Conservation (phyloP, 1,284 basidiomycete species). For the Rhodotorula sp. region DNA sequence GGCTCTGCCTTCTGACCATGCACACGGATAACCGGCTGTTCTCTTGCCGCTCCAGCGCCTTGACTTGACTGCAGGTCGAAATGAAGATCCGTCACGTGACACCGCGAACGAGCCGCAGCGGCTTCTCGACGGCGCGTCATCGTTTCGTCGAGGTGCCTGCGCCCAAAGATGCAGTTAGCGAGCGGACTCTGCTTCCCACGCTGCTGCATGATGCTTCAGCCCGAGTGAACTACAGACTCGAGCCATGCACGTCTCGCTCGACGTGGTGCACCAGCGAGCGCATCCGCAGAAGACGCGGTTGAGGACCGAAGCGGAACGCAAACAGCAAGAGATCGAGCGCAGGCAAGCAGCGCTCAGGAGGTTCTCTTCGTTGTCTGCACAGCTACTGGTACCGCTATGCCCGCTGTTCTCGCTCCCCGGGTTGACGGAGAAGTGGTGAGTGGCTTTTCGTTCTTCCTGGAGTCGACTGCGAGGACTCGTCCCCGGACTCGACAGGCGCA, state of each 20-base stretch:
- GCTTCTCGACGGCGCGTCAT: no score
- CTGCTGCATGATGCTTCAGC: neutral
- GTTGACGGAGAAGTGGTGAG: slow-evolving; percentile 17
- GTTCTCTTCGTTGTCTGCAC: slow-evolving; percentile 8
- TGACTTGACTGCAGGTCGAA: no score
- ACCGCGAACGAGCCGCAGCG: no score
- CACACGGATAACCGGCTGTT: no score
- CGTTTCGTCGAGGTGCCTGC: no score
- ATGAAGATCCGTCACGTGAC: no score
- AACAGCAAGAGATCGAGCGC: neutral
- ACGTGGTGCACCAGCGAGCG: neutral
- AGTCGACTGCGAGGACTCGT: neutral
- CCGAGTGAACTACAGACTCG: neutral
- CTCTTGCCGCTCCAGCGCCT: no score
- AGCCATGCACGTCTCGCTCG: slow-evolving; percentile 16
- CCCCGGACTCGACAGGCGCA: no score
- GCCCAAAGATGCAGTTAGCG: neutral
- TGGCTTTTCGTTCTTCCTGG: neutral
- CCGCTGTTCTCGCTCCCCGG: slow-evolving; percentile 15
- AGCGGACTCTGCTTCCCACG: neutral
- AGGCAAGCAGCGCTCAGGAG: neutral
- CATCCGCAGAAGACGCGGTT: neutral
- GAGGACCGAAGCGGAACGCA: slow-evolving; percentile 4
- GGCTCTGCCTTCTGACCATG: no score
- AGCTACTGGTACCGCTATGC: slow-evolving; percentile 17